Percentiles rank a stretch among this genome's conserved stretches.
These are phyloP conservation scores for Cadophora malorum DNA, from an alignment of 2,329 filamentous ascomycete genomes.

Conservation along the genomic window DNA sequence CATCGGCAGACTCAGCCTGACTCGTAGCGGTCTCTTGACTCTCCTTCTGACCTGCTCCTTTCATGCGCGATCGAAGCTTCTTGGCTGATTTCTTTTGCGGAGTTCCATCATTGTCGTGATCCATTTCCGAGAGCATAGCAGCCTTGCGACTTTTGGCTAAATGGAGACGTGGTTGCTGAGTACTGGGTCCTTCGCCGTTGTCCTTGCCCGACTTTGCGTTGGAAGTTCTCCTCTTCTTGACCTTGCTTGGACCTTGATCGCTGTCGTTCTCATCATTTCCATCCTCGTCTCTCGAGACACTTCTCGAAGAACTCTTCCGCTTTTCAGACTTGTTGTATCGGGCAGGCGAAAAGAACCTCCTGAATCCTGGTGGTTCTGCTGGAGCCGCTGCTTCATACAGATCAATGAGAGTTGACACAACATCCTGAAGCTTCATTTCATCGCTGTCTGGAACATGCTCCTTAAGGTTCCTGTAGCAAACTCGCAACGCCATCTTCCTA, in stretches of 20 bases:
- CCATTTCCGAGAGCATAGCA: constrained; percentile 21
- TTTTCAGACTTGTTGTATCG: background rate
- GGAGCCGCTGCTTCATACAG: constrained; percentile 38
- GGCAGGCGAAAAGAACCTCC: background rate
- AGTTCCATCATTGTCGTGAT: background rate
- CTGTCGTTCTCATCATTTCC: constrained; percentile 11
- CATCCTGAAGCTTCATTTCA: constrained; percentile 42
- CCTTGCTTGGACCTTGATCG: constrained; percentile 10
- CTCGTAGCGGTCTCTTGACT: constrained; percentile 18
- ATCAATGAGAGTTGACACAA: constrained; percentile 38
- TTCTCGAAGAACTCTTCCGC: constrained; percentile 4
- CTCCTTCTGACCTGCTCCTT: background rate
- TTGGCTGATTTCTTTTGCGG: constrained; percentile 13
- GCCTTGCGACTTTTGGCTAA: constrained; percentile 14
- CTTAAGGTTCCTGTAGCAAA: constrained; percentile 42
- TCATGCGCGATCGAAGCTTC: constrained; percentile 23
- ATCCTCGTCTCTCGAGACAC: background rate
- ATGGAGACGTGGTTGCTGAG: constrained; percentile 1
- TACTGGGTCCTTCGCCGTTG: constrained; percentile 17
- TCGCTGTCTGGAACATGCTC: constrained; percentile 38
- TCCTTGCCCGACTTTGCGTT: background rate
- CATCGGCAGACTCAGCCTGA: constrained; percentile 1
- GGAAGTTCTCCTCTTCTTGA: constrained; percentile 5
- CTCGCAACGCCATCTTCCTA: constrained; percentile 40
- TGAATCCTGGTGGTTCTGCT: constrained; percentile 32